Percentiles rank a stretch among this genome's conserved stretches.
Conservation (phyloP, 306 rosid genomes). For the Quercus suber region DNA sequence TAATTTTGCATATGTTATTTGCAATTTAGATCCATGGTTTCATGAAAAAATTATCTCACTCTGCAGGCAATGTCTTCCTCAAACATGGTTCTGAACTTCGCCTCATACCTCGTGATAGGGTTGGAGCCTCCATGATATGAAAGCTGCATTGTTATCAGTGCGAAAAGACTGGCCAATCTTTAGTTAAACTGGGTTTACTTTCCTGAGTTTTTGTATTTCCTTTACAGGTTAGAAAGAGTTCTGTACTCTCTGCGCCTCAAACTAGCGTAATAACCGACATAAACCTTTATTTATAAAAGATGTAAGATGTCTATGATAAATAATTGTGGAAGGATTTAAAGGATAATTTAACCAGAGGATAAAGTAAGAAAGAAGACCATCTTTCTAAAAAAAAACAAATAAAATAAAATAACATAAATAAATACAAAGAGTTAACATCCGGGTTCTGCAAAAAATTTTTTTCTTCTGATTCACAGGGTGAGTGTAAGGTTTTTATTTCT, state of each 20-base stretch:
- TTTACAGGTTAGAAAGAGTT: slow-evolving; percentile 8
- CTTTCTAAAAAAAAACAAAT: too few species aligned
- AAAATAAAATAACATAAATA: not conserved
- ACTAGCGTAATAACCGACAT: slow-evolving; percentile 6
- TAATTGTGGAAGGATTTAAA: not conserved
- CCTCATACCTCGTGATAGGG: slow-evolving; percentile 62
- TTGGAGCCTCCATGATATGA: slow-evolving; percentile 37
- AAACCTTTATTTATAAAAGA: not conserved
- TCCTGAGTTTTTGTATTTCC: not conserved
- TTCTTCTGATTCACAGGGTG: too few species aligned
- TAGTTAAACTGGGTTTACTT: not conserved
- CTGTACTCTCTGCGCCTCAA: not conserved
- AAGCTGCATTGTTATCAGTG: slow-evolving; percentile 14
- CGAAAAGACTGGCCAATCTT: not conserved
- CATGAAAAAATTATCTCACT: not conserved
- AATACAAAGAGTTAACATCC: not conserved
- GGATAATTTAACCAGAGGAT: not conserved
- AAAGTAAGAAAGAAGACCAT: not conserved
- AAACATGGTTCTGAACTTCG: slow-evolving; percentile 66
- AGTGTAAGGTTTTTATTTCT: not conserved
- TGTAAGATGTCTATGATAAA: not conserved
- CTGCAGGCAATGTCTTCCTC: slow-evolving; percentile 60
- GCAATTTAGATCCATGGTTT: not conserved
- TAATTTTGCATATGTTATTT: not conserved
- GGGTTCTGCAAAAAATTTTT: too few species aligned